These are phyloP conservation scores for Patellaria atrata DNA, from an alignment of 495 filamentous ascomycete species.

Conservation along the genomic window DNA sequence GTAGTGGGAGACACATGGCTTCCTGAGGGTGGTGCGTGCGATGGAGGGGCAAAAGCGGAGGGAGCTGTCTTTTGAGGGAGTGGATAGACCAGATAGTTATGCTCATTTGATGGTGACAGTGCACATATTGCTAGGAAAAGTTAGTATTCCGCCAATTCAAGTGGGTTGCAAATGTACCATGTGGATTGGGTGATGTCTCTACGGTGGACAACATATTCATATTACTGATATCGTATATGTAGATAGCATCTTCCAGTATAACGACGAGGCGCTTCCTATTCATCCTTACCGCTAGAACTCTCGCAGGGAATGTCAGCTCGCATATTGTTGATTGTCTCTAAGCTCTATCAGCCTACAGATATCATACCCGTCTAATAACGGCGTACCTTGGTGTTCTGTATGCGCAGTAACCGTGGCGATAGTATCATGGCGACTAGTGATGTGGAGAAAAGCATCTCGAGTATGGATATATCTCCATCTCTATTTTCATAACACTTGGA, in stretches of 20 bases:
- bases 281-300: slow-evolving; percentile 78
- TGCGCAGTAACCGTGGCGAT: slow-evolving; percentile 78
- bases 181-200: slow-evolving; percentile 82
- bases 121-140: slow-evolving; percentile 61
- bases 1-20: slow-evolving; percentile 64
- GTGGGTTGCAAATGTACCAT: slow-evolving; percentile 34
- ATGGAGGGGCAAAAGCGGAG: slow-evolving; percentile 48
- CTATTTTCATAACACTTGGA: slow-evolving; percentile 83
- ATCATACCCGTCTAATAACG: neutral
- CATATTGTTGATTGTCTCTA: slow-evolving; percentile 91
- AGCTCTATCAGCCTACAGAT: slow-evolving; percentile 10
- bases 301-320: slow-evolving; percentile 93
- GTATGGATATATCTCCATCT: slow-evolving; percentile 81
- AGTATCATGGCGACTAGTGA: slow-evolving; percentile 89
- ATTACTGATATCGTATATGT: slow-evolving; percentile 94
- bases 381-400: slow-evolving; percentile 91
- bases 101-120: slow-evolving; percentile 85
- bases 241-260: slow-evolving; percentile 87
- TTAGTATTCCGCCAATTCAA: slow-evolving; percentile 9
- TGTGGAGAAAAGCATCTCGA: slow-evolving; percentile 98
- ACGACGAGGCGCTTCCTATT: slow-evolving; percentile 91
- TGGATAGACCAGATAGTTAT: slow-evolving; percentile 87
- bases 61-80: slow-evolving; percentile 64
- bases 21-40: slow-evolving; percentile 70
- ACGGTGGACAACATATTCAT: slow-evolving; percentile 89